These are phyloP conservation scores for Corchorus olitorius DNA, from an alignment of 345 rosid species.

Conservation along the genomic window DNA sequence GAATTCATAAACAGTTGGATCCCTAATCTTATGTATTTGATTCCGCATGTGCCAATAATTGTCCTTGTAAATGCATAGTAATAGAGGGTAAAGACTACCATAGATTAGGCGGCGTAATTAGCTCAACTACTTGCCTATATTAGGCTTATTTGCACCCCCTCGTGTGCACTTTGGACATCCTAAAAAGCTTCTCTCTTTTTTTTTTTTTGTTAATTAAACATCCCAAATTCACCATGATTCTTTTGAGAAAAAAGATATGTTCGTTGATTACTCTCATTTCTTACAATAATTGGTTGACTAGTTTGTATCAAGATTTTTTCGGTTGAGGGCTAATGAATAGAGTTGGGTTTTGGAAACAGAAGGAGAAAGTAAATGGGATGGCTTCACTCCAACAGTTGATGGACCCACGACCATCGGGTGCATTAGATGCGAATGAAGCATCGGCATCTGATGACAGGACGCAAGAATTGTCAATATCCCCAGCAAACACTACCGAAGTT, in stretches of 20 bases:
- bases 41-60: constrained; percentile 1
- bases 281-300: too few species aligned
- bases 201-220: not conserved
- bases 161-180: not conserved
- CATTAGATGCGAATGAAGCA: constrained; percentile 39
- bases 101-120: constrained; percentile 7
- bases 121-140: constrained; percentile 8
- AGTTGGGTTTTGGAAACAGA: constrained; percentile 25
- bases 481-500: constrained; percentile 33
- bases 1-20: not conserved
- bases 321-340: not conserved
- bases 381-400: constrained; percentile 35
- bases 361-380: constrained; percentile 29
- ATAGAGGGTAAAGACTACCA: not conserved
- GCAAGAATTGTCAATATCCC: constrained; percentile 34
- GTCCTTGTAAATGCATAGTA: not conserved
- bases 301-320: too few species aligned
- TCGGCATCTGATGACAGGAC: constrained; percentile 37
- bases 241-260: too few species aligned
- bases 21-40: not conserved
- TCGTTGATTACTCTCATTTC: too few species aligned
- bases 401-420: constrained; percentile 43
- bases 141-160: constrained; percentile 11
- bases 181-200: not conserved
- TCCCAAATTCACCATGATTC: too few species aligned